phyloP scores from a whole-genome alignment of 371 early-diverging fungal species.

The Syncephalastrum monosporum region DNA sequence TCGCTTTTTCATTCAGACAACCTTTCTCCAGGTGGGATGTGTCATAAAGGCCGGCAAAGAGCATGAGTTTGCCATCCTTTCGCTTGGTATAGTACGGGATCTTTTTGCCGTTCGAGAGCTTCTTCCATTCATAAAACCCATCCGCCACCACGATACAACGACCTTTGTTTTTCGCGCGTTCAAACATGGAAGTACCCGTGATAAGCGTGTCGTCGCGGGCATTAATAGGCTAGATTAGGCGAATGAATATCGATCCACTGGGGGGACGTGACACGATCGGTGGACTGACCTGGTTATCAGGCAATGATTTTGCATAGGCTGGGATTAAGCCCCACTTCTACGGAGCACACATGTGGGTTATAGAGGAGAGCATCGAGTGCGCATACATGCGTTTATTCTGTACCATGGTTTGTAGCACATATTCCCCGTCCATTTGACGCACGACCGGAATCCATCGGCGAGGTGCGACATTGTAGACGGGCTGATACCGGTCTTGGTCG shows the following conservation, averaged over 20 bases:
- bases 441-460: conserved; percentile 56
- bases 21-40: conserved; percentile 32
- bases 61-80: conserved; percentile 57
- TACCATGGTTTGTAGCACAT: conserved; percentile 56
- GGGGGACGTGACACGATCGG: not conserved
- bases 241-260: not conserved
- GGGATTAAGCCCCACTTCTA: conserved; percentile 72
- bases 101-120: conserved; percentile 42
- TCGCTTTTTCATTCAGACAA: not conserved
- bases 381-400: not conserved
- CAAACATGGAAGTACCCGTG: conserved; percentile 52
- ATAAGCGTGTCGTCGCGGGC: conserved; percentile 68
- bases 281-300: conserved; percentile 31
- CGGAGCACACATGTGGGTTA: not conserved
- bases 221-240: conserved; percentile 47
- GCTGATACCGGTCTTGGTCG: conserved; percentile 39
- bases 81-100: conserved; percentile 60
- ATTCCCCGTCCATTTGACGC: conserved; percentile 27
- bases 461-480: conserved; percentile 64
- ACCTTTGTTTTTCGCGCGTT: conserved; percentile 48
- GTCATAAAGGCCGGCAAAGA: conserved; percentile 65
- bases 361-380: not conserved
- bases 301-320: conserved; percentile 41
- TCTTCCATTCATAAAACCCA: conserved; percentile 78
- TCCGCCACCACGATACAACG: conserved; percentile 71